A percentile compares a stretch with the other conserved stretches of the same genome.
phyloP scores from a whole-genome alignment of 768 basidiomycete species.

The Leccinum variicolor region DNA sequence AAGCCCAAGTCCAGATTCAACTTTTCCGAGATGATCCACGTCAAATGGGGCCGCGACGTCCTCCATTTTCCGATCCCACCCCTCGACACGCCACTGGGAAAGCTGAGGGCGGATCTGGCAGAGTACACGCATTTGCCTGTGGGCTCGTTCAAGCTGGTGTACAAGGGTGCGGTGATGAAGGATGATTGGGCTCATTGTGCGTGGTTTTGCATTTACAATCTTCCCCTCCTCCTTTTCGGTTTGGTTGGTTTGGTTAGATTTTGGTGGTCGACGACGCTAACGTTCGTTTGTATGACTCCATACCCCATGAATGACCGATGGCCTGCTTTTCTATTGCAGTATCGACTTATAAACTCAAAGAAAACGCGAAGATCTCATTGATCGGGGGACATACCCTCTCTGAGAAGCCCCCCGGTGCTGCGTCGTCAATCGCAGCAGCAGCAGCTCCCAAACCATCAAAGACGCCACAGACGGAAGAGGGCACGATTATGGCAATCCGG shows the following conservation, averaged over 20 bases:
- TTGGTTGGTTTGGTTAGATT: not conserved
- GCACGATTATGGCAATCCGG: slow-evolving; percentile 33
- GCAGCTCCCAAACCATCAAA: not conserved
- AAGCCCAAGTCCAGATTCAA: not conserved
- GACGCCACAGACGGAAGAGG: slow-evolving; percentile 36
- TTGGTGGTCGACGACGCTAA: not conserved
- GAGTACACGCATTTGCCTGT: slow-evolving; percentile 70
- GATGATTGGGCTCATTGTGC: slow-evolving; percentile 68
- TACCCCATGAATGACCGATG: not conserved
- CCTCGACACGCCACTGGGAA: slow-evolving; percentile 53
- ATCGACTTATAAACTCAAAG: slow-evolving; percentile 69
- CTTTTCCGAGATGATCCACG: slow-evolving; percentile 30
- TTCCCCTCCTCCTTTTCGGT: not conserved
- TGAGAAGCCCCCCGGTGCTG: not conserved
- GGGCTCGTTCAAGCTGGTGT: slow-evolving; percentile 79
- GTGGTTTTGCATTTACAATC: slow-evolving; percentile 19
- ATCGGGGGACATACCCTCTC: slow-evolving; percentile 45
- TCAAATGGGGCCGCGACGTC: slow-evolving; percentile 51
- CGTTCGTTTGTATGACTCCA: not conserved
- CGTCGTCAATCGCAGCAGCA: not conserved
- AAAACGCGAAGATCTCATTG: slow-evolving; percentile 67
- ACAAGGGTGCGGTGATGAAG: slow-evolving; percentile 87
- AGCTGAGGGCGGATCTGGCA: slow-evolving; percentile 60
- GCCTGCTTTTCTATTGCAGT: slow-evolving; percentile 37
- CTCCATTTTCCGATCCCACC: slow-evolving; percentile 55